A percentile compares a stretch with the other conserved stretches of the same genome.
Evolutionary conservation across 805 yeast species (phyloP).

Genomic region (Saturnispora diversa): DNA sequence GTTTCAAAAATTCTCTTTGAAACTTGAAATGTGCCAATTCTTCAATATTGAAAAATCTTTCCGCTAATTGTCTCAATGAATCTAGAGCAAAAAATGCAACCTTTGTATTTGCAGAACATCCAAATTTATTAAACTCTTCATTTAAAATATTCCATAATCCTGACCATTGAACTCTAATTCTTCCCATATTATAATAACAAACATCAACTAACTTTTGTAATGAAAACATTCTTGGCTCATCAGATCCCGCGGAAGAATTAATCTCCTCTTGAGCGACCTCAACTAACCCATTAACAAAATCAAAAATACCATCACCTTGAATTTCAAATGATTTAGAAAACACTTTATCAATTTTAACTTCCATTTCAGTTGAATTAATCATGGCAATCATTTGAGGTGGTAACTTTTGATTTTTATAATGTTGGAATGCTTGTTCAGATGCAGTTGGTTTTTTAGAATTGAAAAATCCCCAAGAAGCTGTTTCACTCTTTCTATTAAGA

Average conservation of each 20-base stretch:
- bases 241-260: conserved; percentile 73
- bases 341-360: conserved; percentile 76
- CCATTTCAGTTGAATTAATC: conserved; percentile 58
- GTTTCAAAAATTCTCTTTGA: conserved; percentile 87
- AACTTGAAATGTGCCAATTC: conserved; percentile 93
- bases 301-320: conserved; percentile 76
- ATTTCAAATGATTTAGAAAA: conserved; percentile 75
- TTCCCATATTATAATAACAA: conserved; percentile 93
- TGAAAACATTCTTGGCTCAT: conserved; percentile 84
- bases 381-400: conserved; percentile 48
- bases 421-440: conserved; percentile 59
- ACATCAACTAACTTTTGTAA: conserved; percentile 94
- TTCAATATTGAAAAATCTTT: conserved; percentile 87
- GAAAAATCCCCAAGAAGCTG: conserved; percentile 33
- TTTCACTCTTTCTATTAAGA: conserved; percentile 27
- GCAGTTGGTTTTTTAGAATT: conserved; percentile 46
- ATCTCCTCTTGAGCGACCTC: conserved; percentile 87
- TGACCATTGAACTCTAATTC: conserved; percentile 95
- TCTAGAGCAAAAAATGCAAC: conserved; percentile 89
- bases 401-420: conserved; percentile 64
- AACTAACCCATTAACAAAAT: conserved; percentile 79
- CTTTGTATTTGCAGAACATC: conserved; percentile 65
- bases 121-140: conserved; percentile 75
- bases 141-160: conserved; percentile 94
- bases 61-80: conserved; percentile 84